phyloP scores from a whole-genome alignment of 108 stramenopile species.

The Stephanodiscus triporus region DNA sequence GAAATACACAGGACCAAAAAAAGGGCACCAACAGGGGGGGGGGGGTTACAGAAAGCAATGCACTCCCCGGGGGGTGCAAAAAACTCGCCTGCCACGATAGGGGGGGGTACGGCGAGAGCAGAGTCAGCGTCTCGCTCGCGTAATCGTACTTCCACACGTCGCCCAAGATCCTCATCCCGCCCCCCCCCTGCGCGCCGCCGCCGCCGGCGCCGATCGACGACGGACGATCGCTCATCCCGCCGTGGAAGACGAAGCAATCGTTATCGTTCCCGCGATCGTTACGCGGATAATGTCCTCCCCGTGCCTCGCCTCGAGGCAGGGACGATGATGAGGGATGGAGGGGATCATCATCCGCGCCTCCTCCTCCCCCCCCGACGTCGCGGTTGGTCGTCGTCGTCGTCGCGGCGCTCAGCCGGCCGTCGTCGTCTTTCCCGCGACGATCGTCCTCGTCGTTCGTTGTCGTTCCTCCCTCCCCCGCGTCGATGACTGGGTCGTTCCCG shows the following conservation, averaged over 20 bases:
- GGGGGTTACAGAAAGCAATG: background rate
- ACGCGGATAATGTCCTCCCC: constrained; percentile 40
- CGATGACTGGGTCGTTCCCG: background rate
- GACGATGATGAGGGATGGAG: background rate
- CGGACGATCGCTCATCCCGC: constrained; percentile 31
- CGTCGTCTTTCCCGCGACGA: too few species aligned
- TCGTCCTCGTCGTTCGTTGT: too few species aligned
- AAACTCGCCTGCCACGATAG: constrained; percentile 30
- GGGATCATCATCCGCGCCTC: too few species aligned
- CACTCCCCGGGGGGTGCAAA: background rate
- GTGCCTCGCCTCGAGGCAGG: constrained; percentile 43
- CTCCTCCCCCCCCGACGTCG: too few species aligned
- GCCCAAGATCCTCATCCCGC: constrained; percentile 13
- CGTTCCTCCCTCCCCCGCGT: background rate
- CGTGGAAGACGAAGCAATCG: constrained; percentile 42
- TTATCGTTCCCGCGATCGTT: constrained; percentile 1
- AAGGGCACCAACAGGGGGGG: too few species aligned
- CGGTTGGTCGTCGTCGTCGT: too few species aligned
- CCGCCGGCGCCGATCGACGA: too few species aligned
- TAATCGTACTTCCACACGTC: constrained; percentile 60
- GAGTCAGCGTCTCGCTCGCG: constrained; percentile 23
- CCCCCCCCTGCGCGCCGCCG: too few species aligned
- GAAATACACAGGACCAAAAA: too few species aligned
- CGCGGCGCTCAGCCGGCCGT: too few species aligned
- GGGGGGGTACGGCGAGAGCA: constrained; percentile 48